Evolutionary conservation across 352 stramenopile species (phyloP), one percentile per base, ranked within the genome.

Genomic region (Globisporangium radiosum): DNA sequence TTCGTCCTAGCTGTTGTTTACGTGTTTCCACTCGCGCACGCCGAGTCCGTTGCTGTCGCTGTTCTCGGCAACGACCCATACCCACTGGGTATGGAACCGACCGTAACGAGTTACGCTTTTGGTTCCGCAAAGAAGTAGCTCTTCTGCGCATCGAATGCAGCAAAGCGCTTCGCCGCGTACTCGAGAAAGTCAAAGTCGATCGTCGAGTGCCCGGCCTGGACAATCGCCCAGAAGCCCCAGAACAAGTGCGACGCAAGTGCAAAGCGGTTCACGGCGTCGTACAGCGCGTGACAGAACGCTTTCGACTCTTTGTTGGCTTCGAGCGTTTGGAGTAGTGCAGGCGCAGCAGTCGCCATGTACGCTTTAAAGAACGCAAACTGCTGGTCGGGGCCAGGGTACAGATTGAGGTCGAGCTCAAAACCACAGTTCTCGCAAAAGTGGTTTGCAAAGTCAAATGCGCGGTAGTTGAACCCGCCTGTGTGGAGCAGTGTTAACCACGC

Each of bases 391-490:
- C 71, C 81, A 13, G 90, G 90, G 67, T 97, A 97, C 54, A 83
- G 56, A 33, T 71, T 78, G 49, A 97, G 70, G 60, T 97, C 85
- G 61, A 96, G 79, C 37, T 98, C 90, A 56, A 98, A 98, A 58
- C 92, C 92, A 57, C 87, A 96, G 73, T 97, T 88, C 74, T 98
- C 89, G 62, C 85, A 97, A 65, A 98, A 98, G 62, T 98, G 92
- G 70, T 98, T 98, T 54, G 87, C 92, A 67, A 98, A 92, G 75
- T 98, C 93, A 63, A 97, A 98, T 15, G 70, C 93, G 11, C 90
- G 89, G 64, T 85, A 96, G 73, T 97, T 98, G 77, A 92, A 97
- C 47, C 83, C 88, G 49, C 87, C 90, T 65, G 43, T 14, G 19
- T 25, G 19, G 19, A 25, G 19, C 1, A 25, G 19, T 25, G 19